Evolutionary conservation across 345 rosid genomes (phyloP).

Genomic region (Clarkia xantiana): DNA sequence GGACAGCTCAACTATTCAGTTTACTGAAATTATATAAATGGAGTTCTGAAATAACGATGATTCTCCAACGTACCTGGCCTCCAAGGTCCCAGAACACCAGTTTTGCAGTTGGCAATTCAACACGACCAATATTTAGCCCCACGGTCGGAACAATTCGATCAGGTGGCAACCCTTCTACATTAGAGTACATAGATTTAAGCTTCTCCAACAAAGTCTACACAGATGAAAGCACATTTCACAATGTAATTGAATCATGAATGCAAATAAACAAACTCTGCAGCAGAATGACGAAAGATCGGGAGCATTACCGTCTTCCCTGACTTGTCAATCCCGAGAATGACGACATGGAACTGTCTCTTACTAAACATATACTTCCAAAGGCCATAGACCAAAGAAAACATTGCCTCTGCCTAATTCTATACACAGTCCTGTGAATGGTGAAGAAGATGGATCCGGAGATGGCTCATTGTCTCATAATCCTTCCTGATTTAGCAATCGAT

Average conservation of each 20-base stretch:
- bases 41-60: neutral
- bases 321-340: slow-evolving; percentile 94
- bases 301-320: slow-evolving; percentile 82
- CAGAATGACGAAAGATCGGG: neutral
- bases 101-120: slow-evolving; percentile 27
- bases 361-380: slow-evolving; percentile 74
- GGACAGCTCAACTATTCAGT: neutral
- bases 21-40: neutral
- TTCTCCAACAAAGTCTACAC: slow-evolving; percentile 87
- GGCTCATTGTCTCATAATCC: neutral
- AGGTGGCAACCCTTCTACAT: slow-evolving; percentile 84
- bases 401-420: slow-evolving; percentile 21
- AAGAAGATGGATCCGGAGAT: neutral
- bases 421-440: neutral
- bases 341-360: slow-evolving; percentile 82
- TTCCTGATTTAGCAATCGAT: neutral
- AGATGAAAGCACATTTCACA: slow-evolving; percentile 4
- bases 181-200: slow-evolving; percentile 63
- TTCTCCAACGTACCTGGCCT: slow-evolving; percentile 55
- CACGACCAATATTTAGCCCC: slow-evolving; percentile 85
- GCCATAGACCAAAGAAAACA: slow-evolving; percentile 97
- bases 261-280: neutral
- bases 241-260: too few species aligned
- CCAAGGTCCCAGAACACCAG: slow-evolving; percentile 97
- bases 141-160: slow-evolving; percentile 98